These are phyloP conservation scores for Acacia confusa DNA, from an alignment of 306 rosid species.

Conservation along the genomic window DNA sequence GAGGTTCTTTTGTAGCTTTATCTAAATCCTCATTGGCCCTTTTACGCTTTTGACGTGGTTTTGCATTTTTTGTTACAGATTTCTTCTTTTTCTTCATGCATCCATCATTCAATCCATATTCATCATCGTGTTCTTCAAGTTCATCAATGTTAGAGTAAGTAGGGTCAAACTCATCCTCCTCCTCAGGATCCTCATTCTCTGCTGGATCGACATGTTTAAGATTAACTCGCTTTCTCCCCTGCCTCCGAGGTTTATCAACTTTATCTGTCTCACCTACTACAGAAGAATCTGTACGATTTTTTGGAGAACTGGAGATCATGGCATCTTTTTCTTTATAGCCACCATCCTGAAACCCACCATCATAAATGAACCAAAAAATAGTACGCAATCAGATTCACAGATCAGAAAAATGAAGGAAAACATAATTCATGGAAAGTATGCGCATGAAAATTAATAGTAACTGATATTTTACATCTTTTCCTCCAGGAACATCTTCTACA, in stretches of 20 bases:
- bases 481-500: slow-evolving; percentile 43
- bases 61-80: slow-evolving; percentile 54
- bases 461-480: slow-evolving; percentile 41
- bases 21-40: slow-evolving; percentile 45
- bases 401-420: not conserved
- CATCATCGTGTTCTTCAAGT: slow-evolving; percentile 46
- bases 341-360: slow-evolving; percentile 41
- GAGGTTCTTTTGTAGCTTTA: slow-evolving; percentile 38
- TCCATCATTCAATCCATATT: slow-evolving; percentile 31
- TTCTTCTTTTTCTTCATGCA: slow-evolving; percentile 55
- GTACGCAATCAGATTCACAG: slow-evolving; percentile 21
- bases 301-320: slow-evolving; percentile 28
- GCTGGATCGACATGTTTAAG: slow-evolving; percentile 42
- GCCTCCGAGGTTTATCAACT: slow-evolving; percentile 47
- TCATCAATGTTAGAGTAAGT: slow-evolving; percentile 38
- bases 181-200: slow-evolving; percentile 34
- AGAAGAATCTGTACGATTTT: slow-evolving; percentile 37
- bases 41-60: slow-evolving; percentile 51
- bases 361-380: slow-evolving; percentile 23
- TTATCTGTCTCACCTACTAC: slow-evolving; percentile 35
- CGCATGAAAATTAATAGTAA: slow-evolving; percentile 1
- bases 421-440: not conserved
- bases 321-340: slow-evolving; percentile 32
- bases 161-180: slow-evolving; percentile 44
- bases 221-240: slow-evolving; percentile 45